Base-by-base conservation (phyloP, 768 basidiomycete species). In the Polyporus arcularius region DNA sequence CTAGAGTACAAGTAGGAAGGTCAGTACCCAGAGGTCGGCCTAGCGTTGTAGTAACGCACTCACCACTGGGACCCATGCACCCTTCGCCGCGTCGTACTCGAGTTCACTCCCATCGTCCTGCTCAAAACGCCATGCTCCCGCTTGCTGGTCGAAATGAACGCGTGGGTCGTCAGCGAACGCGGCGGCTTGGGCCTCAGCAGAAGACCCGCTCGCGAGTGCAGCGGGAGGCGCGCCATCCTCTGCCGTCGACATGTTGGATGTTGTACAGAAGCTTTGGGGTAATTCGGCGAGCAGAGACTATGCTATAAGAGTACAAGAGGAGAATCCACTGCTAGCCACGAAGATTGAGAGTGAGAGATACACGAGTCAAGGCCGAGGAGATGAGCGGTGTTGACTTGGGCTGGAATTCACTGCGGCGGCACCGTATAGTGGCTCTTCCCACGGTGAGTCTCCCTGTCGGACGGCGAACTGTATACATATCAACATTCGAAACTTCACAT, bases 21-120 rank as follows among this genome's bases (percentile, higher is more conserved):
- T 48, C 21, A 48, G 26, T 12, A 28, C 10, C 21, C 10, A 10
- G 46, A 26, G 21, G 18, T 6, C 0, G 46, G 9, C 7, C 28
- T 18, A 57, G 18, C 18, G 4, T 8, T 6, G 5, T 35, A 80
- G 90, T 40, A 28, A 43, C 16, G 52, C 11, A 62, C 62, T 74
- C 70, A 98, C 96, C 72, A 95, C 73, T 43, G 91, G 88, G 28
- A 94, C 74, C 96, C 96, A 98, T 32, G 78, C 78, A 12, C 85
- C 86, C 69, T 90, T 94, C 10, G 73, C 70, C 38, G 82, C 74
- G 71, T 94, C 92, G 77, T 89, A 98, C 76, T 98, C 96, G 69
- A 92, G 81, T 72, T 97, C 96, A n/a, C 82, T 75, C 16, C 92
- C 95, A 67, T 95, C 91, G 50, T 92, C 90, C 68, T 93, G 85